Percentiles rank a stretch among this genome's conserved stretches.
Evolutionary conservation across 805 yeast species (phyloP).

Genomic region (Ogataea degrootiae): DNA sequence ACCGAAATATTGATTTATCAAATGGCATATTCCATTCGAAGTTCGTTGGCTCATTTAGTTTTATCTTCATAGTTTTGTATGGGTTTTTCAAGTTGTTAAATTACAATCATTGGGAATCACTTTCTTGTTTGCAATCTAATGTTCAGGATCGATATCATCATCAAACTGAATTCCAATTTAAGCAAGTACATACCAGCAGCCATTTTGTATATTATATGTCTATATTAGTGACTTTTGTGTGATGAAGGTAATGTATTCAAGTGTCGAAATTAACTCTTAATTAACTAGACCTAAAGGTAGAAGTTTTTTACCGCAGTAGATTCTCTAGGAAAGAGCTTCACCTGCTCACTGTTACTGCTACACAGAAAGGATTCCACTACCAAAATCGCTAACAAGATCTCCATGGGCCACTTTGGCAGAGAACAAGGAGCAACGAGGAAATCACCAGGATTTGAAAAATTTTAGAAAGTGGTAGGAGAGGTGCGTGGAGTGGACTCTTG

Average conservation of each 20-base stretch:
- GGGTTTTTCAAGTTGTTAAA: no score
- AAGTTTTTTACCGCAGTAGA: no score
- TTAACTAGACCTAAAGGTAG: not conserved
- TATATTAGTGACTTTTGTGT: constrained; percentile 1
- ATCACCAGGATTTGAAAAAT: not conserved
- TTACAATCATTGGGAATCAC: no score
- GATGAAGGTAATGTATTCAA: not conserved
- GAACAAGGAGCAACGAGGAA: not conserved
- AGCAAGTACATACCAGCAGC: constrained; percentile 25
- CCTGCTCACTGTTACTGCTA: no score
- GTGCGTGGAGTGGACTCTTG: not conserved
- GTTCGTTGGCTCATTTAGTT: no score
- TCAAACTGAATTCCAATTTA: constrained; percentile 1
- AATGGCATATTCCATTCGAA: no score
- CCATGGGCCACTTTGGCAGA: not conserved
- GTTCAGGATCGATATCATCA: no score
- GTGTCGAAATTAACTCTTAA: not conserved
- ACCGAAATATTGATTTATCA: no score
- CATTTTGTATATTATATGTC: constrained; percentile 17
- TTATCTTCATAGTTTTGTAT: no score
- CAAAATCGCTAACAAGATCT: not conserved
- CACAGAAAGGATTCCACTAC: no score
- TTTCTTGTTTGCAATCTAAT: no score
- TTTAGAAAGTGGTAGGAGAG: not conserved
- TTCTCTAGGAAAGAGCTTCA: no score